Conservation (phyloP, 768 basidiomycete genomes). For the Thelephora ganbajun region DNA sequence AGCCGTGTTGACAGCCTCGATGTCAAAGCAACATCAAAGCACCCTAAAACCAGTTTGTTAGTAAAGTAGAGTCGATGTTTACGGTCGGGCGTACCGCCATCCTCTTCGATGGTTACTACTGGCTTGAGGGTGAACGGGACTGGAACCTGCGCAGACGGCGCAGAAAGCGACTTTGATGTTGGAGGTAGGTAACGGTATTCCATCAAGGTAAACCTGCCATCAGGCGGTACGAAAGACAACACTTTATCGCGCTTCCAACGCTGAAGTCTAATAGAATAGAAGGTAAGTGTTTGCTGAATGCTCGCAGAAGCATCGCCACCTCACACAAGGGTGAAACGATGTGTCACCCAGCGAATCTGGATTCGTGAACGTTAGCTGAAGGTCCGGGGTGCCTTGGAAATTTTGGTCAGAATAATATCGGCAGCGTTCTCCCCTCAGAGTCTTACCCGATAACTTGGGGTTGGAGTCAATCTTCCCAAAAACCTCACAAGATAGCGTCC, state of each 20-base stretch:
- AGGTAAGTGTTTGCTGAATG: slow-evolving; percentile 13
- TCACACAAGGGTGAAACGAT: slow-evolving; percentile 86
- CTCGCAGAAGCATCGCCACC: slow-evolving; percentile 28
- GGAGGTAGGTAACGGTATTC: slow-evolving; percentile 59
- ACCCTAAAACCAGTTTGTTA: slow-evolving; percentile 21
- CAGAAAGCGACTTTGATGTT: slow-evolving; percentile 26
- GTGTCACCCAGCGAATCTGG: slow-evolving; percentile 61
- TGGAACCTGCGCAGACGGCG: slow-evolving; percentile 13
- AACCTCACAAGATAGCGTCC: slow-evolving; percentile 42
- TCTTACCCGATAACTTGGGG: slow-evolving; percentile 57
- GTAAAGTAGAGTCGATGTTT: too few relatives aligned
- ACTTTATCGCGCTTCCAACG: slow-evolving; percentile 66
- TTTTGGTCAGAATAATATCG: neutral
- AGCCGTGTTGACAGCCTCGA: slow-evolving; percentile 49
- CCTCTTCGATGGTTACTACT: slow-evolving; percentile 20
- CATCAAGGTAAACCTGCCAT: slow-evolving; percentile 73
- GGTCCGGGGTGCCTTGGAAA: slow-evolving; percentile 71
- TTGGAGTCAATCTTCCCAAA: slow-evolving; percentile 72
- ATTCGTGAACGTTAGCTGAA: slow-evolving; percentile 64
- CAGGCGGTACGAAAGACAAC: slow-evolving; percentile 88
- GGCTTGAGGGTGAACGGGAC: slow-evolving; percentile 22
- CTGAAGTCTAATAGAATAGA: slow-evolving; percentile 37
- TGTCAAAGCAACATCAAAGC: slow-evolving; percentile 47
- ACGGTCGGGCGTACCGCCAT: slow-evolving; percentile 27
- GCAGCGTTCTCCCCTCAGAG: neutral